Percentiles rank a stretch among this genome's conserved stretches.
These are phyloP conservation scores for Colletotrichum salicis DNA, from an alignment of 2,329 filamentous ascomycete species.

Conservation along the genomic window DNA sequence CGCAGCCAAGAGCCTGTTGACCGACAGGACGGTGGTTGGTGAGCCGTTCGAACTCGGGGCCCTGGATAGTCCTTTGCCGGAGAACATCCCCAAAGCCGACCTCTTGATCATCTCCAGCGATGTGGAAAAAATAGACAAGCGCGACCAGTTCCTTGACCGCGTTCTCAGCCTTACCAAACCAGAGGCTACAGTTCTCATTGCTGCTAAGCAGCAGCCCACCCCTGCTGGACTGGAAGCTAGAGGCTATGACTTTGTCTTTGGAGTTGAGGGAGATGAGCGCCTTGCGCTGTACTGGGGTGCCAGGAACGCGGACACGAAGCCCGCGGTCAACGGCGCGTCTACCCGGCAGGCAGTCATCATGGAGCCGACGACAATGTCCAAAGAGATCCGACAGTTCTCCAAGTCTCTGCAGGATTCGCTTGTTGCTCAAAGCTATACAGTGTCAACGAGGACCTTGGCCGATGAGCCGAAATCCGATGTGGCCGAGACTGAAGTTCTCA, in stretches of 20 bases:
- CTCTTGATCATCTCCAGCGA: not conserved
- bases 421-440: not conserved
- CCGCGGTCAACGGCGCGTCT: not conserved
- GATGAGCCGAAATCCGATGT: conserved; percentile 1
- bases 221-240: not conserved
- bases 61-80: not conserved
- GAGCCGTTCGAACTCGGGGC: not conserved
- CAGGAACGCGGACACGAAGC: not conserved
- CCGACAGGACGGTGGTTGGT: not conserved
- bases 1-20: not conserved
- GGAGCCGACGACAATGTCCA: not conserved
- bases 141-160: not conserved
- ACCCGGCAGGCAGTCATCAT: not conserved
- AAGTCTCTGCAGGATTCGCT: not conserved
- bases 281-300: not conserved
- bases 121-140: not conserved
- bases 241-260: not conserved
- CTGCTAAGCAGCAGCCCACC: not conserved
- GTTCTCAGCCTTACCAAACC: not conserved
- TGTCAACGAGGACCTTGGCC: conserved; percentile 26
- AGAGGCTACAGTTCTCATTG: not conserved
- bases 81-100: not conserved
- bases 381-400: not conserved
- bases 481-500: conserved; percentile 11
- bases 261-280: not conserved